These are phyloP conservation scores for Termitomyces sp. DNA, from an alignment of 768 basidiomycete genomes.

Conservation along the genomic window DNA sequence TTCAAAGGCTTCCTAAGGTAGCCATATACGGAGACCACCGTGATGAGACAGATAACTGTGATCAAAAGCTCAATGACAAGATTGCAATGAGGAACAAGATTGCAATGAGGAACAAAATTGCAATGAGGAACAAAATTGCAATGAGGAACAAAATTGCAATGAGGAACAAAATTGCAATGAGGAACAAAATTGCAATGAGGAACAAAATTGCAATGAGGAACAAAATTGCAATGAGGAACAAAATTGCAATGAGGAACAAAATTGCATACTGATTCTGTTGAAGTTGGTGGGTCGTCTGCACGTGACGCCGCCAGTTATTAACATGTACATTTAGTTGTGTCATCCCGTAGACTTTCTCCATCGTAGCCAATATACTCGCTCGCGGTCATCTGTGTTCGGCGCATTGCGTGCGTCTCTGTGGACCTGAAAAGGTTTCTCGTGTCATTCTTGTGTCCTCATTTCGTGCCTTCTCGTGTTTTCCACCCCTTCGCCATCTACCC, in stretches of 20 bases:
- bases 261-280: slow-evolving; percentile 53
- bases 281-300: too few relatives aligned
- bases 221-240: slow-evolving; percentile 1
- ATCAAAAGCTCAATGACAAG: slow-evolving; percentile 10
- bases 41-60: slow-evolving; percentile 63
- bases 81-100: not conserved
- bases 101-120: slow-evolving; percentile 16
- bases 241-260: slow-evolving; percentile 1
- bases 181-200: slow-evolving; percentile 1
- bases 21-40: slow-evolving; percentile 75
- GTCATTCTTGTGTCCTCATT: too few relatives aligned
- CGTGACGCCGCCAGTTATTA: too few relatives aligned
- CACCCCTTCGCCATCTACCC: too few relatives aligned
- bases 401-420: too few relatives aligned
- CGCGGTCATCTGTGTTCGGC: too few relatives aligned
- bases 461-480: too few relatives aligned
- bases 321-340: too few relatives aligned
- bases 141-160: slow-evolving; percentile 1
- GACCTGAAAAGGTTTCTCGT: too few relatives aligned
- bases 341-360: too few relatives aligned
- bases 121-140: slow-evolving; percentile 2
- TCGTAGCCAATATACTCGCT: too few relatives aligned
- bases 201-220: slow-evolving; percentile 1
- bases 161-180: slow-evolving; percentile 1
- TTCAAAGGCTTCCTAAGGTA: slow-evolving; percentile 83